Percentiles rank a stretch among this genome's conserved stretches.
phyloP scores from a whole-genome alignment of 371 early-diverging fungal species.

The Mucor velutinosus region DNA sequence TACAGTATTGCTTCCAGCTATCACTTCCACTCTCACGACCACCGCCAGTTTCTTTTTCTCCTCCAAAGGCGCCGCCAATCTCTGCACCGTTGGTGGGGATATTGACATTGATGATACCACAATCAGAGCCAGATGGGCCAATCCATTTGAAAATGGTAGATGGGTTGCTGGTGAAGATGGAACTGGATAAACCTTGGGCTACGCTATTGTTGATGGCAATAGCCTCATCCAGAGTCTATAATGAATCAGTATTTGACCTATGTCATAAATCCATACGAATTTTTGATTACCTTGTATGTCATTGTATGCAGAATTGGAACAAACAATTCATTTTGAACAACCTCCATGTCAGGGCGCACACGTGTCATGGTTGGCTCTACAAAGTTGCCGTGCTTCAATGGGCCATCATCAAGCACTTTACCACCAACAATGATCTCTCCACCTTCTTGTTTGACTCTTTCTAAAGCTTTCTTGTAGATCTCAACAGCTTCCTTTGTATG shows the following conservation, averaged over 20 bases:
- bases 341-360: constrained; percentile 72
- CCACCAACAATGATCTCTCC: constrained; percentile 91
- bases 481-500: constrained; percentile 88
- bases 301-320: constrained; percentile 93
- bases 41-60: constrained; percentile 97
- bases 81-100: constrained; percentile 98
- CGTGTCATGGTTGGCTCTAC: constrained; percentile 94
- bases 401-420: constrained; percentile 58
- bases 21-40: constrained; percentile 95
- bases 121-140: constrained; percentile 92
- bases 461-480: constrained; percentile 73
- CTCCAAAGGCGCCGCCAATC: constrained; percentile 98
- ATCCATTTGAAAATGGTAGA: constrained; percentile 93
- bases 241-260: neutral
- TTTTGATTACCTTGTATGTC: constrained; percentile 78
- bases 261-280: too few species aligned
- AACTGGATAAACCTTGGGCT: constrained; percentile 88
- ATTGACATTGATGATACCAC: constrained; percentile 97
- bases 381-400: constrained; percentile 77
- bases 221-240: constrained; percentile 81
- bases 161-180: constrained; percentile 85
- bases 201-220: constrained; percentile 90
- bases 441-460: constrained; percentile 79
- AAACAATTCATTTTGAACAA: constrained; percentile 94
- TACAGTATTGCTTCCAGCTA: constrained; percentile 93